These are phyloP conservation scores for Cryphonectria parasitica DNA, from an alignment of 2,329 filamentous ascomycete species.

Conservation along the genomic window DNA sequence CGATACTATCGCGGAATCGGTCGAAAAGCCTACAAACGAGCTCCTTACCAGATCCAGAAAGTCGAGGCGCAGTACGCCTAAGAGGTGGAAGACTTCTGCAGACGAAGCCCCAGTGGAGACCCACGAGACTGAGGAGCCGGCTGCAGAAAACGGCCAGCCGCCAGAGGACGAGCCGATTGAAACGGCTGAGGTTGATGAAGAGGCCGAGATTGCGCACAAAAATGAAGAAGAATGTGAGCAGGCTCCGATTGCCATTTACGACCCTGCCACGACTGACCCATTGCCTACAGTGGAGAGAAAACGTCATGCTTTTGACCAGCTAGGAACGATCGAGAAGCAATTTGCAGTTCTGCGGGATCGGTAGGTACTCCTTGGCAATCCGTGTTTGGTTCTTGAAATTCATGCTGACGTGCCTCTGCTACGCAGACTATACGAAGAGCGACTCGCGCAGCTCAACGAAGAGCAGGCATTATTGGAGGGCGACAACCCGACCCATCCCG, in stretches of 20 bases:
- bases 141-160: slow-evolving; percentile 19
- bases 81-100: slow-evolving; percentile 35
- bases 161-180: slow-evolving; percentile 53
- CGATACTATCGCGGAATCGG: slow-evolving; percentile 39
- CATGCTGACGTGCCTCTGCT: slow-evolving; percentile 7
- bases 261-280: slow-evolving; percentile 35
- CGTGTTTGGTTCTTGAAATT: not conserved
- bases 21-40: slow-evolving; percentile 30
- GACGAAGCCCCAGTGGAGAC: slow-evolving; percentile 34
- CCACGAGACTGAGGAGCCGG: slow-evolving; percentile 30
- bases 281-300: slow-evolving; percentile 70
- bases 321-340: slow-evolving; percentile 81
- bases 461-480: slow-evolving; percentile 66
- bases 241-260: not conserved
- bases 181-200: slow-evolving; percentile 61
- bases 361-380: slow-evolving; percentile 46
- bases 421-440: slow-evolving; percentile 81
- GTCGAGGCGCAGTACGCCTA: slow-evolving; percentile 40
- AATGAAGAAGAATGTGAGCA: slow-evolving; percentile 68
- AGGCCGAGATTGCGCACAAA: slow-evolving; percentile 60
- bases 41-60: slow-evolving; percentile 31
- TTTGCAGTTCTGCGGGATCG: slow-evolving; percentile 85
- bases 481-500: slow-evolving; percentile 77
- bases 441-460: slow-evolving; percentile 77
- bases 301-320: slow-evolving; percentile 76